phyloP scores from a whole-genome alignment of 129 eudicot genomes.

The Ambrosia artemisiifolia region DNA sequence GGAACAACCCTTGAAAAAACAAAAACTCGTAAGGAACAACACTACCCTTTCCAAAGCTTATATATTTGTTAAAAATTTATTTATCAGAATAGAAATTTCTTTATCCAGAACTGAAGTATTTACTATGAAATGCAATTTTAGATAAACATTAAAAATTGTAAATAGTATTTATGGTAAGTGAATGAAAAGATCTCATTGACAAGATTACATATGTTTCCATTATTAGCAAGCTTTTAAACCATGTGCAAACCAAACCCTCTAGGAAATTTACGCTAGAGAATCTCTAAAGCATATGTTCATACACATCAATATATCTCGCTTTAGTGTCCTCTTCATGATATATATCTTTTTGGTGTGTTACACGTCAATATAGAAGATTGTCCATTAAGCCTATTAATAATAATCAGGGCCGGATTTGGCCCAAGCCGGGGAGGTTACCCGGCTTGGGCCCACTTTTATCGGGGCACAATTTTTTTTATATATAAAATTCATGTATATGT shows the following conservation, averaged over 20 bases:
- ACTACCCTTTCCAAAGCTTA: background rate
- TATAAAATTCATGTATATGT: too few relatives aligned
- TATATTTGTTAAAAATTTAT: background rate
- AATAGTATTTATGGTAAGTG: conserved; percentile 3
- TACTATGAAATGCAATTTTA: background rate
- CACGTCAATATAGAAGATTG: conserved; percentile 6
- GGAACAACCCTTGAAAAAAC: too few relatives aligned
- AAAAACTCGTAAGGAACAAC: background rate
- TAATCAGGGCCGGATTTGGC: too few relatives aligned
- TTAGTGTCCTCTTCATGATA: conserved; percentile 13
- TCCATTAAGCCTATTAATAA: background rate
- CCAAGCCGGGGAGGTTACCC: too few relatives aligned
- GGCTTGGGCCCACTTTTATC: too few relatives aligned
- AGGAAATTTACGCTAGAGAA: conserved; percentile 13
- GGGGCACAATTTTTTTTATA: too few relatives aligned
- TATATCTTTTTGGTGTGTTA: conserved; percentile 14
- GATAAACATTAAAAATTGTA: background rate
- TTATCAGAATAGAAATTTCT: background rate
- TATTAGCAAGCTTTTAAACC: conserved; percentile 16
- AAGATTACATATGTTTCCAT: conserved; percentile 16
- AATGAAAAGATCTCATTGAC: conserved; percentile 14
- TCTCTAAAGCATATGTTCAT: conserved; percentile 22
- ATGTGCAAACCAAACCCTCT: conserved; percentile 18
- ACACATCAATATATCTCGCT: conserved; percentile 12
- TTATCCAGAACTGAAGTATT: background rate